Evolutionary conservation across 2,329 filamentous ascomycete species (phyloP).

Genomic region (Elsinoe australis): DNA sequence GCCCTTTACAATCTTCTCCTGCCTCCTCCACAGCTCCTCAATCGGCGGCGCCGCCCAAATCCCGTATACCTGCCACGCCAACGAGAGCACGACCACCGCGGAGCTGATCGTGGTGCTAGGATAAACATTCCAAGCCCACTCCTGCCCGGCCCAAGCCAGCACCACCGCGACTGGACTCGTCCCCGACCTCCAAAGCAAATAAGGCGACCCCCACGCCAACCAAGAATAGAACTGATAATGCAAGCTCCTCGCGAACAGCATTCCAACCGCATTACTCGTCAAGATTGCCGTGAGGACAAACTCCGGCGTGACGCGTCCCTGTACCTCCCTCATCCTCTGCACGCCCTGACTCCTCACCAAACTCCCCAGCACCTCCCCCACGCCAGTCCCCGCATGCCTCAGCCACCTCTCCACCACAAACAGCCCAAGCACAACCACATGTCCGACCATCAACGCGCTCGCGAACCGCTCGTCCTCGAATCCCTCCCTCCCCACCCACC

Average conservation of each 20-base stretch:
- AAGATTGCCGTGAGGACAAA: constrained; percentile 73
- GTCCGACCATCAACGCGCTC: constrained; percentile 55
- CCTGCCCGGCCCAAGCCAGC: constrained; percentile 66
- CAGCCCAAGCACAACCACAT: constrained; percentile 55
- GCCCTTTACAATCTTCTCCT: constrained; percentile 7
- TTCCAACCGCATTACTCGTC: constrained; percentile 66
- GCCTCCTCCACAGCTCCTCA: constrained; percentile 1
- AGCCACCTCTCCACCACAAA: constrained; percentile 67
- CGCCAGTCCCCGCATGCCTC: constrained; percentile 54
- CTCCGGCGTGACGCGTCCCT: constrained; percentile 54
- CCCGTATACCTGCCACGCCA: constrained; percentile 59
- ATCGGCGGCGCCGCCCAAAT: constrained; percentile 41
- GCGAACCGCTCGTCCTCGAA: constrained; percentile 71
- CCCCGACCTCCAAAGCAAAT: constrained; percentile 72
- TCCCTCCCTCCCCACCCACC: constrained; percentile 74
- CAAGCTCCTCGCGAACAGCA: constrained; percentile 78
- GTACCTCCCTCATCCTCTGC: constrained; percentile 51
- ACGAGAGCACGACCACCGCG: constrained; percentile 58
- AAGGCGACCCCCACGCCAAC: constrained; percentile 81
- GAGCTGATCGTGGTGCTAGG: constrained; percentile 67
- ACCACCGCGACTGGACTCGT: constrained; percentile 61
- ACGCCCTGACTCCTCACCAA: constrained; percentile 39
- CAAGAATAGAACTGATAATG: constrained; percentile 97
- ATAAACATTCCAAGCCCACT: constrained; percentile 91
- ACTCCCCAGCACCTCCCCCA: constrained; percentile 48